These are phyloP conservation scores for Microsporum canis DNA, from an alignment of 2,329 filamentous ascomycete genomes.

Conservation along the genomic window DNA sequence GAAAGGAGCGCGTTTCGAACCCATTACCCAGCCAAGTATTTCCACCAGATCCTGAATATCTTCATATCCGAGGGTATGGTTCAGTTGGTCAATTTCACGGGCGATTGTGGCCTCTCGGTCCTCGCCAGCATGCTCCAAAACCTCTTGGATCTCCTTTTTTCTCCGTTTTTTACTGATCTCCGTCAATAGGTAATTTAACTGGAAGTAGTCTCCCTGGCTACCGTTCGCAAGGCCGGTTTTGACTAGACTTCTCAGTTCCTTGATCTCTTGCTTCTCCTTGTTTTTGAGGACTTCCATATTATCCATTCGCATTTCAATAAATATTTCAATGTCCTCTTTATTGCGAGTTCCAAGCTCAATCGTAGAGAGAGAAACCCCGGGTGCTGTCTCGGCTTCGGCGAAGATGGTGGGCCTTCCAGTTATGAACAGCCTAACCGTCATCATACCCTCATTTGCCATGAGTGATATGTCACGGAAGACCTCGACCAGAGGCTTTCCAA, in stretches of 20 bases:
- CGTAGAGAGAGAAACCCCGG: constrained; percentile 9
- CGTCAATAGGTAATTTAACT: constrained; percentile 18
- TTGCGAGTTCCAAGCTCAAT: constrained; percentile 17
- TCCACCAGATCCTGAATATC: constrained; percentile 23
- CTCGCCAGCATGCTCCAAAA: constrained; percentile 18
- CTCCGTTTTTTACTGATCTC: constrained; percentile 21
- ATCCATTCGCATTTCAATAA: constrained; percentile 19
- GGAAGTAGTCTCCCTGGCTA: constrained; percentile 20
- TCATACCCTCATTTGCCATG: constrained; percentile 9
- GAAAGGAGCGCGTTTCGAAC: constrained; percentile 13
- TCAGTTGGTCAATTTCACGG: constrained; percentile 19
- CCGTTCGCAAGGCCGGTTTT: constrained; percentile 15
- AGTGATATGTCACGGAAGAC: constrained; percentile 14
- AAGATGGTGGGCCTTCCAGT: constrained; percentile 16
- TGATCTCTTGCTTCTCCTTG: constrained; percentile 13
- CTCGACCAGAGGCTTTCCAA: constrained; percentile 16
- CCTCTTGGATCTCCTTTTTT: constrained; percentile 20
- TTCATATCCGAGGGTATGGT: constrained; percentile 16
- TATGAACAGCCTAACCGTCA: constrained; percentile 16
- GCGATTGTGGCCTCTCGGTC: constrained; percentile 19
- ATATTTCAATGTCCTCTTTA: constrained; percentile 17
- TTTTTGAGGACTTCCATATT: constrained; percentile 19
- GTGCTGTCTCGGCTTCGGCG: constrained; percentile 12
- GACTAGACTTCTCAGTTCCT: constrained; percentile 17
- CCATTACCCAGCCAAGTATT: constrained; percentile 21